These are phyloP conservation scores for Fusarium denticulatum DNA, from an alignment of 2,329 filamentous ascomycete species.

Conservation along the genomic window DNA sequence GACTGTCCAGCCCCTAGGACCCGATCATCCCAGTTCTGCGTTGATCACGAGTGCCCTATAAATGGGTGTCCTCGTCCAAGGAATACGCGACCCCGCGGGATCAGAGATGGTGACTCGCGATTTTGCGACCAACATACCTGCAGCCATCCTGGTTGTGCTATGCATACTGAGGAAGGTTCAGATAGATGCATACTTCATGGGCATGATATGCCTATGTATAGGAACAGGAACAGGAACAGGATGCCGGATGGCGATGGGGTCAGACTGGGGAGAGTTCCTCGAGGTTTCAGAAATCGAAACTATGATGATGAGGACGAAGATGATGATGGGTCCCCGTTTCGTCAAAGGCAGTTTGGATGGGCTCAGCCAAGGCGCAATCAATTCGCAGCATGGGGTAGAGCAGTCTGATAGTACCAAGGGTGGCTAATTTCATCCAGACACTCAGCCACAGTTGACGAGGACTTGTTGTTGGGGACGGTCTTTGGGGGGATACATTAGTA, in stretches of 20 bases:
- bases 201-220: neutral
- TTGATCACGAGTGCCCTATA: conserved; percentile 29
- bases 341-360: conserved; percentile 27
- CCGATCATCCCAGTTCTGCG: conserved; percentile 30
- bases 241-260: neutral
- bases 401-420: conserved; percentile 7
- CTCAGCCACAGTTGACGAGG: neutral
- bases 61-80: conserved; percentile 27
- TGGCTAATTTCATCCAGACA: neutral
- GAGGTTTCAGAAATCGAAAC: neutral
- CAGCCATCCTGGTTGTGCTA: conserved; percentile 26
- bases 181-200: conserved; percentile 29
- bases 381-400: conserved; percentile 32
- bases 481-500: neutral
- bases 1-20: conserved; percentile 29
- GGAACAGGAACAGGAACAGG: neutral
- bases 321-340: neutral
- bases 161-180: conserved; percentile 11
- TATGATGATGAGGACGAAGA: neutral
- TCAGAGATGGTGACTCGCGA: neutral
- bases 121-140: conserved; percentile 40
- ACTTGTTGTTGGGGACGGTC: neutral
- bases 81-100: neutral
- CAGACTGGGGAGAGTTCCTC: neutral
- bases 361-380: conserved; percentile 26